phyloP scores from a whole-genome alignment of 202 grass and related monocot species.

The Panicum virgatum region DNA sequence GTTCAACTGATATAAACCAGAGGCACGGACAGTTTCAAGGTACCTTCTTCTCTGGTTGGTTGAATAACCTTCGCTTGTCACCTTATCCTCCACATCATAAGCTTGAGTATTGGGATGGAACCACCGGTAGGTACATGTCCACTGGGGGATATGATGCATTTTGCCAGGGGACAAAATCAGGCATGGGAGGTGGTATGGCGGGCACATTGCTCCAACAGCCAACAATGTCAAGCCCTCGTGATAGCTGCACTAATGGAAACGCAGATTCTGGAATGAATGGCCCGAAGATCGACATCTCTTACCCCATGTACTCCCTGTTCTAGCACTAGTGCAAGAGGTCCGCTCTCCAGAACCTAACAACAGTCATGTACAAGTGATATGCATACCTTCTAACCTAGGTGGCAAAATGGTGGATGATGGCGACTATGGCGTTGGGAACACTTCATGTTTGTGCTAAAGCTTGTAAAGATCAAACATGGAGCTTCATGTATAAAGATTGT shows the following conservation, averaged over 20 bases:
- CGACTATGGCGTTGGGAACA: slow-evolving; percentile 6
- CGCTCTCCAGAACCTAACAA: slow-evolving; percentile 37
- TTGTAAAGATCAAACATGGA: slow-evolving; percentile 48
- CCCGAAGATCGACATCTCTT: slow-evolving; percentile 37
- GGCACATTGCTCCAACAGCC: slow-evolving; percentile 19
- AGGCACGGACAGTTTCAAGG: slow-evolving; percentile 6
- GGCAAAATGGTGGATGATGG: slow-evolving; percentile 39
- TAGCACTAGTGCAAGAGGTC: slow-evolving; percentile 17
- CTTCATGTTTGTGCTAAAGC: slow-evolving; percentile 38
- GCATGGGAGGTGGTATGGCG: slow-evolving; percentile 23
- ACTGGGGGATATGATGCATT: slow-evolving; percentile 35
- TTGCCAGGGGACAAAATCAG: slow-evolving; percentile 28
- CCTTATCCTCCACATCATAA: slow-evolving; percentile 23
- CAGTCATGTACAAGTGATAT: slow-evolving; percentile 36
- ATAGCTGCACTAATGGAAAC: slow-evolving; percentile 35
- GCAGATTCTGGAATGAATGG: slow-evolving; percentile 34
- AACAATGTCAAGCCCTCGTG: neutral
- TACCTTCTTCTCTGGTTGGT: slow-evolving; percentile 32
- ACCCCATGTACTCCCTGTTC: slow-evolving; percentile 47
- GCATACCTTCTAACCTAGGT: slow-evolving; percentile 53
- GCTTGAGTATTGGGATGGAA: slow-evolving; percentile 38
- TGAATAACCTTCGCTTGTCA: slow-evolving; percentile 29
- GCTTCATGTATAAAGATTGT: slow-evolving; percentile 39
- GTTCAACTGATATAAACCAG: slow-evolving; percentile 25
- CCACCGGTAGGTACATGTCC: slow-evolving; percentile 33